Base-by-base conservation (phyloP, 306 rosid genomes). In the Quillaja saponaria region DNA sequence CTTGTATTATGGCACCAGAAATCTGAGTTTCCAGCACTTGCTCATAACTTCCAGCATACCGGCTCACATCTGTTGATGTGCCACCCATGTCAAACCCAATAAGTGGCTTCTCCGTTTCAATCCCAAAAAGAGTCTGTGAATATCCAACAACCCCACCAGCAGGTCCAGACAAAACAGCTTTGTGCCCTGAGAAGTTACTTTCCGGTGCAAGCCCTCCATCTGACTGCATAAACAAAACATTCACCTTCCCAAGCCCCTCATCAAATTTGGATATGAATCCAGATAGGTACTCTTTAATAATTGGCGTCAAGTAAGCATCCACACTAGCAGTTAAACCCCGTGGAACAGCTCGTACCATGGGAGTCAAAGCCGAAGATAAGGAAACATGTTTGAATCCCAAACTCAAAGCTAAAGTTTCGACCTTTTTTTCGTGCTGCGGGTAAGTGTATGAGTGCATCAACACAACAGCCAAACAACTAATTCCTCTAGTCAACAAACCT, bases 61-160 rank as follows among this genome's bases (percentile, higher is more conserved):
- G 92, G 75, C 97, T 91, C 58, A 88, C 97, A 78, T 91, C 97
- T 10, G 97, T 91, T 59, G 97, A 91, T 34, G 97, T 91, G 49
- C 97, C 96, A 60, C 97, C 96, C 96, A 91, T 91, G 69, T 91
- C 97, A 81, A 91, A 91, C 13, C 97, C 97, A 73, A 91, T 91
- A 13, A 91, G 76, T 6, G 98, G 96, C 58, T 82, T 91, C 57
- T 68, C 78, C 10, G 96, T 91, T 78, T 91, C 98, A 54, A 88
- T 87, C 34, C 65, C 80, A 31, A 88, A 91, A 64, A 91, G 96
- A 50, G 96, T 91, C 47, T 88, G 97, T 0, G 98, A 88, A 70
- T 91, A 91, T 71, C 98, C 98, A 39, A 91, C 98, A 71, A 91
- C 95, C 44, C 98, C 98, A 44, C 98, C 98, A 33, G 98, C 98